A percentile compares a stretch with the other conserved stretches of the same genome.
Conservation (phyloP, 768 basidiomycete species). For the Lentinula guzmanii region DNA sequence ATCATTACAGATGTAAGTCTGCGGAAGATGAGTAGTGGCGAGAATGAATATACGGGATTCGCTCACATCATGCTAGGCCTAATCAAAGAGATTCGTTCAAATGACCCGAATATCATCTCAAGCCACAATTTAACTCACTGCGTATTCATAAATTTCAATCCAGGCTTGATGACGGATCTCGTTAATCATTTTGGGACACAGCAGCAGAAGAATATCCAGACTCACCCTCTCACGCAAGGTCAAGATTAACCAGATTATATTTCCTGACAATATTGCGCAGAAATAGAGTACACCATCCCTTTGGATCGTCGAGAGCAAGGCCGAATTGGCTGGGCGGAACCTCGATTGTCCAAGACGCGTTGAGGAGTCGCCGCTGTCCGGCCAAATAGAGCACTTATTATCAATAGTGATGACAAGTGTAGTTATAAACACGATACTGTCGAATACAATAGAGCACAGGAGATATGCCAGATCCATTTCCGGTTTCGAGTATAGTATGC, state of each 20-base stretch:
- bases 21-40: neutral
- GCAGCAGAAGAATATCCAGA: neutral
- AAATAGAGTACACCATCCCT: constrained; percentile 21
- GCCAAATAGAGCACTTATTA: neutral
- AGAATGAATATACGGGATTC: neutral
- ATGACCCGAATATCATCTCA: neutral
- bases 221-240: constrained; percentile 18
- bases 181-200: neutral
- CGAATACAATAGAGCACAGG: constrained; percentile 18
- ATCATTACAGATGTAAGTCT: constrained; percentile 25
- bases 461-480: constrained; percentile 21
- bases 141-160: constrained; percentile 22
- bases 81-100: neutral
- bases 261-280: constrained; percentile 20
- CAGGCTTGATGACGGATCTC: constrained; percentile 11
- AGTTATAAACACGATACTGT: constrained; percentile 18
- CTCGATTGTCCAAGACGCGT: neutral
- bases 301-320: constrained; percentile 16
- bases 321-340: neutral
- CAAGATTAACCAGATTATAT: constrained; percentile 21
- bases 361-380: neutral
- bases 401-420: constrained; percentile 15
- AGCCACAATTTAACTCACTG: constrained; percentile 15
- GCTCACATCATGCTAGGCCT: constrained; percentile 19
- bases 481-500: constrained; percentile 6